Conservation (phyloP, 2,329 filamentous ascomycete species). For the Dendryphion nanum region DNA sequence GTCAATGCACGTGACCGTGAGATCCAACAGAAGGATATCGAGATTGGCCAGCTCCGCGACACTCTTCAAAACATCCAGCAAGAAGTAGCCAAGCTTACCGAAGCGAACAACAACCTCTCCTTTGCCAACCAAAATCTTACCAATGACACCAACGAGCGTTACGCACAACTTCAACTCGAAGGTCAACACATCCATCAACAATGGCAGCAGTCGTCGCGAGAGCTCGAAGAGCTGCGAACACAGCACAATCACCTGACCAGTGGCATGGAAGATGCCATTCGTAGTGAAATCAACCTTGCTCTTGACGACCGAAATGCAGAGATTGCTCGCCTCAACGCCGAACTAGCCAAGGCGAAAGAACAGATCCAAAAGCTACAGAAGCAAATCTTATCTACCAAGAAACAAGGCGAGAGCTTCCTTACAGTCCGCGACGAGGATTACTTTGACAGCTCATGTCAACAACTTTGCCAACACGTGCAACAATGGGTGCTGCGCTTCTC, state of each 20-base stretch:
- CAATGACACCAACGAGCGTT: conserved; percentile 71
- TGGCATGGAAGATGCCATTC: conserved; percentile 62
- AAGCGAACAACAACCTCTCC: conserved; percentile 77
- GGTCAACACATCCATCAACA: conserved; percentile 55
- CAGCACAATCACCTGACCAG: conserved; percentile 63
- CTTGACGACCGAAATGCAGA: conserved; percentile 82
- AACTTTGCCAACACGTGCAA: conserved; percentile 92
- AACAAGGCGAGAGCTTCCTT: conserved; percentile 70
- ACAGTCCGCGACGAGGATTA: conserved; percentile 85
- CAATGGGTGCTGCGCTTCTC: conserved; percentile 98
- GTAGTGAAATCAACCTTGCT: conserved; percentile 60
- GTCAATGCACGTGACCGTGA: conserved; percentile 65
- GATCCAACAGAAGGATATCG: conserved; percentile 77
- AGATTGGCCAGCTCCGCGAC: conserved; percentile 79
- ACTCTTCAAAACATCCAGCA: conserved; percentile 77
- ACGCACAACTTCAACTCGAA: conserved; percentile 65
- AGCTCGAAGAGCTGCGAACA: conserved; percentile 67
- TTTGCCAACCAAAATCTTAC: conserved; percentile 76
- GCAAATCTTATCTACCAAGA: conserved; percentile 57
- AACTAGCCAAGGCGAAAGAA: conserved; percentile 70
- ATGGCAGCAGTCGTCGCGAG: conserved; percentile 61
- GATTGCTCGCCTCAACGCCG: conserved; percentile 71
- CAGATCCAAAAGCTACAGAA: conserved; percentile 60
- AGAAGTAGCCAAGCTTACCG: conserved; percentile 76
- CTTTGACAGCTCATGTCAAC: conserved; percentile 90